phyloP scores from a whole-genome alignment of 2,329 filamentous ascomycete species.

The Alternaria sp. region DNA sequence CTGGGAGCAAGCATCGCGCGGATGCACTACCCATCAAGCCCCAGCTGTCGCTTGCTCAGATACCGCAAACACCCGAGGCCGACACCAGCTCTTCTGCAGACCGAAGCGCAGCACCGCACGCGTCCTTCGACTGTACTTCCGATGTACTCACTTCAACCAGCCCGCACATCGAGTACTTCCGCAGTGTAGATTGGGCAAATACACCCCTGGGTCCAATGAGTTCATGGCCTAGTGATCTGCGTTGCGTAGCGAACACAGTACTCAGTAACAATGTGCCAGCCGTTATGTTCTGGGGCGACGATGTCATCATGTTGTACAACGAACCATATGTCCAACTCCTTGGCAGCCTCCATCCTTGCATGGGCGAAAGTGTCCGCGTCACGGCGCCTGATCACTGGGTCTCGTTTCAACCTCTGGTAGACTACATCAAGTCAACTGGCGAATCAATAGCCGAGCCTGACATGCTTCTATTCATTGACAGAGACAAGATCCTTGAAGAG shows the following conservation, averaged over 20 bases:
- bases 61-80: background rate
- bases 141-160: conserved; percentile 4
- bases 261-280: conserved; percentile 64
- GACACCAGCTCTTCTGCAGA: background rate
- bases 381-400: conserved; percentile 71
- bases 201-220: conserved; percentile 76
- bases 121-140: conserved; percentile 23
- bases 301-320: conserved; percentile 49
- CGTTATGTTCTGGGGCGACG: conserved; percentile 65
- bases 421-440: conserved; percentile 30
- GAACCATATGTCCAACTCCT: conserved; percentile 41
- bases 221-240: conserved; percentile 70
- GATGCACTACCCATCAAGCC: conserved; percentile 43
- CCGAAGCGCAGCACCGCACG: background rate
- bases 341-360: conserved; percentile 57
- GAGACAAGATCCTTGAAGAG: conserved; percentile 74
- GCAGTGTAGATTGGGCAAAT: conserved; percentile 71
- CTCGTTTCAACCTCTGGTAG: conserved; percentile 27
- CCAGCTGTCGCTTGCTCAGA: conserved; percentile 16
- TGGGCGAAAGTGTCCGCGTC: conserved; percentile 66
- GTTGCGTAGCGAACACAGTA: conserved; percentile 77
- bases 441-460: conserved; percentile 59
- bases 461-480: conserved; percentile 72
- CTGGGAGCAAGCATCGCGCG: conserved; percentile 51
- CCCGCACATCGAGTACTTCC: conserved; percentile 71